phyloP scores from a whole-genome alignment of 2,329 filamentous ascomycete species.

The Chaetomium strumarium region DNA sequence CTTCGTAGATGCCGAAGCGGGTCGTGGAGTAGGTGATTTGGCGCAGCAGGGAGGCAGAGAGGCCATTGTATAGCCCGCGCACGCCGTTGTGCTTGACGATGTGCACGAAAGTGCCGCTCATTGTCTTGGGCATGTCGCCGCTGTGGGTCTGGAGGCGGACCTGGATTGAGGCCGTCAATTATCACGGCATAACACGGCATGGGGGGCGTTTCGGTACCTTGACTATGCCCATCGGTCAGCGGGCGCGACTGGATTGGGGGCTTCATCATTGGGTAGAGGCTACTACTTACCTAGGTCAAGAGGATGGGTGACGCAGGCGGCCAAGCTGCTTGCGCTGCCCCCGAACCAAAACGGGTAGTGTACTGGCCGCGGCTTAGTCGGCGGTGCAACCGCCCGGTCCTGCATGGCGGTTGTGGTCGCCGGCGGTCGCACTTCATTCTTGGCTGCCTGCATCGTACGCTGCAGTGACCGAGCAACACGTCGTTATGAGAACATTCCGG shows the following conservation, averaged over 20 bases:
- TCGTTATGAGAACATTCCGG: constrained; percentile 16
- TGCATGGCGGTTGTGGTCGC: not conserved
- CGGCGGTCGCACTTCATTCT: constrained; percentile 7
- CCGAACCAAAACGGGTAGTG: constrained; percentile 92
- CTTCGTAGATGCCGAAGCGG: constrained; percentile 93
- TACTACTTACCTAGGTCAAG: constrained; percentile 23
- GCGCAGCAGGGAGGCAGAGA: constrained; percentile 86
- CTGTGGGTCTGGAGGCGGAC: constrained; percentile 83
- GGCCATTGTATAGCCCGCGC: constrained; percentile 80
- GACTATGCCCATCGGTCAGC: constrained; percentile 15
- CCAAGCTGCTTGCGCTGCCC: constrained; percentile 55
- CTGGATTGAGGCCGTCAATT: constrained; percentile 29
- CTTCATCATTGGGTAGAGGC: not conserved
- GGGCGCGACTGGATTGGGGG: not conserved
- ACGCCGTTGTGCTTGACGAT: constrained; percentile 70
- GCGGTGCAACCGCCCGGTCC: constrained; percentile 3
- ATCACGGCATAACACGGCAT: constrained; percentile 17
- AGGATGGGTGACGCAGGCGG: constrained; percentile 26
- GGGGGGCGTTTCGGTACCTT: constrained; percentile 12
- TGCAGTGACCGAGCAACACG: not conserved
- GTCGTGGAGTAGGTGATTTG: constrained; percentile 96
- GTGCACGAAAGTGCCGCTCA: constrained; percentile 80
- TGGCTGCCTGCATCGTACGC: constrained; percentile 14
- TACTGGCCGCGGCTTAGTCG: constrained; percentile 36
- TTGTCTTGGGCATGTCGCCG: constrained; percentile 68